A percentile compares a stretch with the other conserved stretches of the same genome.
phyloP scores from a whole-genome alignment of 2,329 filamentous ascomycete genomes.

The Fusarium verrucosum region DNA sequence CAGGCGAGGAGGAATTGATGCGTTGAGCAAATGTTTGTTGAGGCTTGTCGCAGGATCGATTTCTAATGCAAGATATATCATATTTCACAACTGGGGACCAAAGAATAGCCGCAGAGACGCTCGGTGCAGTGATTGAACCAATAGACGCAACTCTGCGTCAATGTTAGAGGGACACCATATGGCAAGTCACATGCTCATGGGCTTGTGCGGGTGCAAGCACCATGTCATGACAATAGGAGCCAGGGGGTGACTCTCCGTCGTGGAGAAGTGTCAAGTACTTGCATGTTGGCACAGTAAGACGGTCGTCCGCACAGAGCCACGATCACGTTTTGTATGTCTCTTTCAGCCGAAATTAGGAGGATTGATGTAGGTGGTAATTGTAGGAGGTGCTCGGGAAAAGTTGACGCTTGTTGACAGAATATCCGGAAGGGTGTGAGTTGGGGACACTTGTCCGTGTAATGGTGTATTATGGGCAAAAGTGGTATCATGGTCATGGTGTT shows the following conservation, averaged over 20 bases:
- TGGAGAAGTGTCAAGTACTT: conserved; percentile 39
- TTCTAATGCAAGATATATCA: not conserved
- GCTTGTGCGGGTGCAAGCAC: conserved; percentile 42
- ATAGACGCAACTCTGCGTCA: conserved; percentile 21
- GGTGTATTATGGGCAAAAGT: not conserved
- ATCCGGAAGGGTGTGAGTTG: conserved; percentile 15
- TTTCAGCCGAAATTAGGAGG: not conserved
- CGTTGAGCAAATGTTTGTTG: not conserved
- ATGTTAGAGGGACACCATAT: conserved; percentile 16
- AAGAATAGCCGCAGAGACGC: not conserved
- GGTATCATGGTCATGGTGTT: conserved; percentile 16
- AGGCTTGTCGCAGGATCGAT: not conserved
- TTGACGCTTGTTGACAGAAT: not conserved
- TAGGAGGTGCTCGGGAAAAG: not conserved
- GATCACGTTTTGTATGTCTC: conserved; percentile 29
- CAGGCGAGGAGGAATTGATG: not conserved
- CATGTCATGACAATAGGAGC: conserved; percentile 12
- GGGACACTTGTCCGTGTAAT: not conserved
- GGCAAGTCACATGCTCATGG: conserved; percentile 39
- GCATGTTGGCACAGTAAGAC: conserved; percentile 24
- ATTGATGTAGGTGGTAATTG: not conserved
- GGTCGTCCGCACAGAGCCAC: conserved; percentile 15
- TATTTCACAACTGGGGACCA: not conserved
- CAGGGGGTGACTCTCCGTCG: conserved; percentile 33
- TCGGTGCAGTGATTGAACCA: conserved; percentile 2